Evolutionary conservation across 441 rosid species (phyloP), one percentile per base, ranked within the genome.

Genomic region (Dalechampia spathulata): DNA sequence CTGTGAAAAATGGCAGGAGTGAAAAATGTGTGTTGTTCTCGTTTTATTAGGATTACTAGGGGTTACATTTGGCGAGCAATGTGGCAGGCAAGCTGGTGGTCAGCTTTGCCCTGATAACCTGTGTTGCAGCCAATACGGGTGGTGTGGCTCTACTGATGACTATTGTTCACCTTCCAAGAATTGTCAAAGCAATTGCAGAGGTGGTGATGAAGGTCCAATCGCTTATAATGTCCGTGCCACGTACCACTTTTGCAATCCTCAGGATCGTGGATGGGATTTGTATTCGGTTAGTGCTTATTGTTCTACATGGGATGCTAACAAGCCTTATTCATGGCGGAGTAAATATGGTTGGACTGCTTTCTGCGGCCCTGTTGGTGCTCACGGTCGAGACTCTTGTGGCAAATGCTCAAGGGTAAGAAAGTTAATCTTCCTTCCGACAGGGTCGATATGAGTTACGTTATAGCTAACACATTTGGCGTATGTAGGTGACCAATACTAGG

Each of bases 111-210:
- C 72, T 22, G 66, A 67, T 3, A 72, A 72, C 67, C 68, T 68
- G 2, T 80, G 85, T 32, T 80, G 85, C 27, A 80, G 82, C 70
- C 82, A 72, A 11, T 72, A 22, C 6, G 85, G 85, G 1, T 77
- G 55, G 27, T 77, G 85, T 50, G 85, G 85, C 27, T 55, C 76
- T 8, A 77, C 73, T 8, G 76, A 73, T 16, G 80, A 77, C 2
- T 68, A 75, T 23, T 80, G 85, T 43, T 74, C 73, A 0, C 82
- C 75, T 22, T 63, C 53, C 22, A 61, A 72, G 16, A 61, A 57
- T 6, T 78, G 81, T 37, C 79, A 81, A 32, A 78, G 78, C 51
- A 68, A 68, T 32, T 49, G 76, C 43, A 67, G 22, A 15, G 54
- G 61, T 3, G 36, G 50, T 4, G 48, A 57, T 17, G 58, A 55